A percentile compares a stretch with the other conserved stretches of the same genome.
Evolutionary conservation across 2,329 filamentous ascomycete species (phyloP).

Genomic region (Aspergillus phoenicis): DNA sequence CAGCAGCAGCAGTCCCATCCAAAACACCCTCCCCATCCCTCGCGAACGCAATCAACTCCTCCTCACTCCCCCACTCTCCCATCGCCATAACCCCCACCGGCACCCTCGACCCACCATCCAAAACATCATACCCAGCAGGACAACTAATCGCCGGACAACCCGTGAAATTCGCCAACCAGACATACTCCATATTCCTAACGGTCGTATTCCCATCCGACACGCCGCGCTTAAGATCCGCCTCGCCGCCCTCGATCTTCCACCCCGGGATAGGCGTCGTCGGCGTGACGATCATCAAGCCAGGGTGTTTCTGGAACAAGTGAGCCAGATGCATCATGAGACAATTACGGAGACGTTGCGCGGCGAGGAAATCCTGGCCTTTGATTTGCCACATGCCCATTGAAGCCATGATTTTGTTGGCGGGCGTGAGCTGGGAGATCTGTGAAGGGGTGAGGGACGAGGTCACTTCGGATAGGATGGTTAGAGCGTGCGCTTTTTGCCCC

Average conservation of each 20-base stretch:
- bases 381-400: conserved; percentile 63
- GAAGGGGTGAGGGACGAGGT: conserved; percentile 53
- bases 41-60: conserved; percentile 55
- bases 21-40: conserved; percentile 55
- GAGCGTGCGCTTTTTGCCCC: conserved; percentile 74
- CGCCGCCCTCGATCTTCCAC: conserved; percentile 63
- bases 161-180: conserved; percentile 80
- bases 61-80: conserved; percentile 58
- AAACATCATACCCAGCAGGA: conserved; percentile 69
- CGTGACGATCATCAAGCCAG: conserved; percentile 75
- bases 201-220: conserved; percentile 72
- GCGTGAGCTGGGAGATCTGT: conserved; percentile 61
- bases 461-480: conserved; percentile 76
- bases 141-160: conserved; percentile 75
- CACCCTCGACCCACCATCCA: conserved; percentile 37
- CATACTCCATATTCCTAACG: conserved; percentile 80
- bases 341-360: conserved; percentile 71
- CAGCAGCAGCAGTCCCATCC: conserved; percentile 29
- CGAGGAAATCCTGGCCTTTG: conserved; percentile 68
- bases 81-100: conserved; percentile 59
- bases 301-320: conserved; percentile 68
- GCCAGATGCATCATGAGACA: conserved; percentile 79
- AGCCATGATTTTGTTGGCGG: conserved; percentile 71
- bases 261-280: conserved; percentile 76
- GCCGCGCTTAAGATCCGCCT: conserved; percentile 64